phyloP scores from a whole-genome alignment of 2,329 filamentous ascomycete species.

The Nothopassalora personata region DNA sequence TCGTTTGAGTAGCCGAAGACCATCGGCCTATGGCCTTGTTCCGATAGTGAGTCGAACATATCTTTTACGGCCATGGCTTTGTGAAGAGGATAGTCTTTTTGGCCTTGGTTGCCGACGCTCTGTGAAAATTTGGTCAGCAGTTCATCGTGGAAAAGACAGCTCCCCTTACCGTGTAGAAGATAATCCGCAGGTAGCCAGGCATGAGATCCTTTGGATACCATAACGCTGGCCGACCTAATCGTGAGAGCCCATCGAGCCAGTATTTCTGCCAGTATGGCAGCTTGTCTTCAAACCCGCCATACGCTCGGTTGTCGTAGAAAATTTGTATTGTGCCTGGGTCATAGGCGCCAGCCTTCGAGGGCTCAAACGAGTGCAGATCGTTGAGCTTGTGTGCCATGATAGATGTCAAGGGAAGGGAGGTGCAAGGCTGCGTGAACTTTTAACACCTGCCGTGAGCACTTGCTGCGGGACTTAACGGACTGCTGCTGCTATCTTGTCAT shows the following conservation, averaged over 20 bases:
- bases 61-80: conserved; percentile 28
- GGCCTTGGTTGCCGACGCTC: conserved; percentile 29
- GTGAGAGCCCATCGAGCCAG: conserved; percentile 24
- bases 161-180: conserved; percentile 29
- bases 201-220: conserved; percentile 23
- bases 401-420: no score
- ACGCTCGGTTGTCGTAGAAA: conserved; percentile 30
- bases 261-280: conserved; percentile 23
- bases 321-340: conserved; percentile 30
- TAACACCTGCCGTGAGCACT: not conserved
- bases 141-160: not conserved
- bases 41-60: conserved; percentile 31
- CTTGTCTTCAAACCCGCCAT: conserved; percentile 22
- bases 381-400: conserved; percentile 2
- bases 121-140: conserved; percentile 10
- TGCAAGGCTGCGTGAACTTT: no score
- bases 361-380: conserved; percentile 23
- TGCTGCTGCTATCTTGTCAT: not conserved
- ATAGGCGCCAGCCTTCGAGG: conserved; percentile 23
- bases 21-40: conserved; percentile 30
- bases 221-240: conserved; percentile 23
- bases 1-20: conserved; percentile 30
- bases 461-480: conserved; percentile 1
- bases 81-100: conserved; percentile 28
- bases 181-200: conserved; percentile 26